Evolutionary conservation across 2,329 filamentous ascomycete genomes (phyloP).

Genomic region (Sordariomycetes sp.): DNA sequence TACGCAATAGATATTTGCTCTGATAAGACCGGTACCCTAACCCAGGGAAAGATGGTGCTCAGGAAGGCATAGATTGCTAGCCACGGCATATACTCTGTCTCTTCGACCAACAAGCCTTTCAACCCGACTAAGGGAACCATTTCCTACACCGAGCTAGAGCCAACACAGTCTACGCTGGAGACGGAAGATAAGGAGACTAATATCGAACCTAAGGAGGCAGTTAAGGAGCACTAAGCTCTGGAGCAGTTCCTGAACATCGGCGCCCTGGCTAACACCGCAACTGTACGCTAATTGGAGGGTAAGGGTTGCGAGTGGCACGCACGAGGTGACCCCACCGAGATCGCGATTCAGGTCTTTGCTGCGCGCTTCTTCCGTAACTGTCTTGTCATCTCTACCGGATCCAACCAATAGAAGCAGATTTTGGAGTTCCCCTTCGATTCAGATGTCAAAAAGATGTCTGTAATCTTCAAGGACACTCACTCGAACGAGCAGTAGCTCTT

Average conservation of each 20-base stretch:
- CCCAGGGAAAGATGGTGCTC: slow-evolving; percentile 57
- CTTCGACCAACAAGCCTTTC: slow-evolving; percentile 40
- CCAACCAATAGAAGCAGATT: slow-evolving; percentile 31
- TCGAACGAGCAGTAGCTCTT: slow-evolving; percentile 23
- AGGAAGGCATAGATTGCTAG: slow-evolving; percentile 40
- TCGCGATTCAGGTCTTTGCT: slow-evolving; percentile 65
- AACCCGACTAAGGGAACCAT: slow-evolving; percentile 43
- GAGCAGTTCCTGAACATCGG: slow-evolving; percentile 50
- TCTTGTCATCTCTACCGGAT: too few relatives aligned
- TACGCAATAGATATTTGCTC: slow-evolving; percentile 52
- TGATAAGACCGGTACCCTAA: slow-evolving; percentile 36
- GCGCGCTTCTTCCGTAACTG: slow-evolving; percentile 58
- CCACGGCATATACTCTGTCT: slow-evolving; percentile 33
- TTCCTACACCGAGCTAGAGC: slow-evolving; percentile 27
- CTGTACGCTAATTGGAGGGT: slow-evolving; percentile 27
- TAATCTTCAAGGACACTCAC: slow-evolving; percentile 43
- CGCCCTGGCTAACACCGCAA: slow-evolving; percentile 54
- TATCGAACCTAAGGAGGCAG: too few relatives aligned
- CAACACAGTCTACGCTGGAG: too few relatives aligned
- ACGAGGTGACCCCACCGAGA: slow-evolving; percentile 55
- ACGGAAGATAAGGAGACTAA: too few relatives aligned
- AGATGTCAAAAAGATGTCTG: slow-evolving; percentile 66
- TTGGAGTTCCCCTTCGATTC: slow-evolving; percentile 68
- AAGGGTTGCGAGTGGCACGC: slow-evolving; percentile 38
- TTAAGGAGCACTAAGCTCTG: slow-evolving; percentile 15